These are phyloP conservation scores for Trichoderma asperelloides DNA, from an alignment of 495 filamentous ascomycete genomes.

Conservation along the genomic window DNA sequence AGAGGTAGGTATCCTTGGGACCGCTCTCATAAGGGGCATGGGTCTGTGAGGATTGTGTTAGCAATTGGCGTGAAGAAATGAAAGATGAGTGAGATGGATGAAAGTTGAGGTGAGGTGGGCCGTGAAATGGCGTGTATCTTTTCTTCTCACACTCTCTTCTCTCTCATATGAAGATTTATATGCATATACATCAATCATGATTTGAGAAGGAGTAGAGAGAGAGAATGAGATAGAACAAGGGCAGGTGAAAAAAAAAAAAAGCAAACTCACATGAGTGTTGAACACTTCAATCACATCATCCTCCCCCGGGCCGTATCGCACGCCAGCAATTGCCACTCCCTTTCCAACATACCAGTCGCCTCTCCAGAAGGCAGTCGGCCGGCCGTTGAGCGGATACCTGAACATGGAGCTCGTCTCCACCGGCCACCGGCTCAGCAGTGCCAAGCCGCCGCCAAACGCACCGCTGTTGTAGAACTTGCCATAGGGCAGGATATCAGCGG, in stretches of 20 bases:
- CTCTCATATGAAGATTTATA: neutral
- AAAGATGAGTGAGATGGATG: neutral
- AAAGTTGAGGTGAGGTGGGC: neutral
- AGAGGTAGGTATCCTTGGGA: slow-evolving; percentile 73
- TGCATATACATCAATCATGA: neutral
- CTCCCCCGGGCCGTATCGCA: slow-evolving; percentile 57
- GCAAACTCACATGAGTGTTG: slow-evolving; percentile 62
- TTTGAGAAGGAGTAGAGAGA: neutral
- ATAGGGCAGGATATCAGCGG: slow-evolving; percentile 72
- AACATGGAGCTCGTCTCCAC: slow-evolving; percentile 86
- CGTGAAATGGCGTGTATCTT: too few relatives aligned
- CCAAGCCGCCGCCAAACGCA: slow-evolving; percentile 81
- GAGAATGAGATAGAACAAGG: neutral
- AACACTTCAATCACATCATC: slow-evolving; percentile 83
- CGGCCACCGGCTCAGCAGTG: slow-evolving; percentile 93
- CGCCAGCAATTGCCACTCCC: slow-evolving; percentile 77
- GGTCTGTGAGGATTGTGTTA: neutral
- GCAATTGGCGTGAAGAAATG: neutral
- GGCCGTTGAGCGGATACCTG: slow-evolving; percentile 83
- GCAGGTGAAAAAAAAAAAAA: neutral
- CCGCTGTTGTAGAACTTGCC: slow-evolving; percentile 91
- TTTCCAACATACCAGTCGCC: slow-evolving; percentile 96
- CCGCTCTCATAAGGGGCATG: slow-evolving; percentile 84
- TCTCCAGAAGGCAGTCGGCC: slow-evolving; percentile 85
- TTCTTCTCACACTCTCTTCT: neutral